Percentiles rank a stretch among this genome's conserved stretches.
Conservation (phyloP, 1,284 basidiomycete genomes). For the Malassezia sp. region DNA sequence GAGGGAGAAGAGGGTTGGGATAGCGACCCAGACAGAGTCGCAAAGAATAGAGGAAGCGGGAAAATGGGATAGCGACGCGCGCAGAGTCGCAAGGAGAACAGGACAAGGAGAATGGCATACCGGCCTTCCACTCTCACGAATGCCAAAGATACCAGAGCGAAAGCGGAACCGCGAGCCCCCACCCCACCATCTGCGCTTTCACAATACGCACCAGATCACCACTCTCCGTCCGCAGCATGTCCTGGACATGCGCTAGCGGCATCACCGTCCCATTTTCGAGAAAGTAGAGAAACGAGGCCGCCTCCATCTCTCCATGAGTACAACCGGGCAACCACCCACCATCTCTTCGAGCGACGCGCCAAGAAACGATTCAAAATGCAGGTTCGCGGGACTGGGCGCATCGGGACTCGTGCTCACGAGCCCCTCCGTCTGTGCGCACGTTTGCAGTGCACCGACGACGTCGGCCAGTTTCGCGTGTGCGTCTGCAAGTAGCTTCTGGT, state of each 20-base stretch:
- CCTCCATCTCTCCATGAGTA: constrained; percentile 62
- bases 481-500: constrained; percentile 51
- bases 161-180: too few species aligned
- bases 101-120: too few species aligned
- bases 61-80: too few species aligned
- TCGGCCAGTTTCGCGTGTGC: constrained; percentile 61
- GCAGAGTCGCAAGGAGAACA: too few species aligned
- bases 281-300: constrained; percentile 76
- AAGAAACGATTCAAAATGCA: constrained; percentile 30
- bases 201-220: constrained; percentile 1
- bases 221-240: constrained; percentile 10
- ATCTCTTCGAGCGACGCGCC: constrained; percentile 48
- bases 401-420: constrained; percentile 6
- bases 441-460: constrained; percentile 58
- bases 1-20: too few species aligned
- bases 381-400: constrained; percentile 8
- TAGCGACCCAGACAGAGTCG: too few species aligned
- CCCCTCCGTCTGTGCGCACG: constrained; percentile 49
- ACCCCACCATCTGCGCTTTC: too few species aligned
- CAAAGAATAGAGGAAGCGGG: too few species aligned
- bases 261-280: constrained; percentile 64
- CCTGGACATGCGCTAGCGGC: constrained; percentile 60
- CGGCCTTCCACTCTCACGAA: too few species aligned
- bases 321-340: constrained; percentile 16
- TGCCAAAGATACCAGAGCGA: too few species aligned